Conservation (phyloP, 306 rosid genomes). For the Trifolium repens region DNA sequence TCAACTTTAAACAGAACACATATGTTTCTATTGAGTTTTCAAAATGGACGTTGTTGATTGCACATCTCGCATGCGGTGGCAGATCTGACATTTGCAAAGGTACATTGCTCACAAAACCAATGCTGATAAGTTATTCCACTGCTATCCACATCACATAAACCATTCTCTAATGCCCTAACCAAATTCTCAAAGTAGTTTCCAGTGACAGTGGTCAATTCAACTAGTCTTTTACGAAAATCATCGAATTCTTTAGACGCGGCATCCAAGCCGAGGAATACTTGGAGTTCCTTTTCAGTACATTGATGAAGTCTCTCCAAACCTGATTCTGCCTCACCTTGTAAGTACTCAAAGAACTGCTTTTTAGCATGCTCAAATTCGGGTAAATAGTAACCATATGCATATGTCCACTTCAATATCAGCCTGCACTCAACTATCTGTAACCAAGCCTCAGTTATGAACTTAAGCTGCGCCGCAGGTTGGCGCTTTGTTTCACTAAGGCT, state of each 20-base stretch:
- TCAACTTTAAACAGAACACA: slow-evolving; percentile 21
- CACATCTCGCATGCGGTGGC: slow-evolving; percentile 56
- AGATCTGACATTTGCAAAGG: slow-evolving; percentile 52
- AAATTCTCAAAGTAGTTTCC: slow-evolving; percentile 70
- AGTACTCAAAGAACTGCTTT: slow-evolving; percentile 77
- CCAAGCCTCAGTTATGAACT: slow-evolving; percentile 98
- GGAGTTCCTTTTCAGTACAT: slow-evolving; percentile 78
- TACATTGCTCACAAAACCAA: slow-evolving; percentile 59
- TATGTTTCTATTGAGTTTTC: slow-evolving; percentile 27
- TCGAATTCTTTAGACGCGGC: not conserved
- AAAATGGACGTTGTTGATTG: slow-evolving; percentile 48
- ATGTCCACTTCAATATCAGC: slow-evolving; percentile 95
- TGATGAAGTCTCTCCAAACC: slow-evolving; percentile 85
- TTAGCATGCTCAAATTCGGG: slow-evolving; percentile 77
- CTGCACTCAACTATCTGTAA: slow-evolving; percentile 99
- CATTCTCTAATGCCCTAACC: slow-evolving; percentile 74
- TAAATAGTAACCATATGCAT: slow-evolving; percentile 92
- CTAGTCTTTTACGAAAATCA: slow-evolving; percentile 72
- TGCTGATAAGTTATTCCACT: slow-evolving; percentile 50
- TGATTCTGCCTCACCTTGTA: slow-evolving; percentile 89
- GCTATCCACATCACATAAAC: slow-evolving; percentile 56
- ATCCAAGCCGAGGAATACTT: slow-evolving; percentile 43
- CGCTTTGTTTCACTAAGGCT: slow-evolving; percentile 88
- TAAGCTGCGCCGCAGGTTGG: slow-evolving; percentile 94
- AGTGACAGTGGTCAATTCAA: slow-evolving; percentile 75